These are phyloP conservation scores for Tilletiaria anomala DNA, from an alignment of 1,284 basidiomycete species.

Conservation along the genomic window DNA sequence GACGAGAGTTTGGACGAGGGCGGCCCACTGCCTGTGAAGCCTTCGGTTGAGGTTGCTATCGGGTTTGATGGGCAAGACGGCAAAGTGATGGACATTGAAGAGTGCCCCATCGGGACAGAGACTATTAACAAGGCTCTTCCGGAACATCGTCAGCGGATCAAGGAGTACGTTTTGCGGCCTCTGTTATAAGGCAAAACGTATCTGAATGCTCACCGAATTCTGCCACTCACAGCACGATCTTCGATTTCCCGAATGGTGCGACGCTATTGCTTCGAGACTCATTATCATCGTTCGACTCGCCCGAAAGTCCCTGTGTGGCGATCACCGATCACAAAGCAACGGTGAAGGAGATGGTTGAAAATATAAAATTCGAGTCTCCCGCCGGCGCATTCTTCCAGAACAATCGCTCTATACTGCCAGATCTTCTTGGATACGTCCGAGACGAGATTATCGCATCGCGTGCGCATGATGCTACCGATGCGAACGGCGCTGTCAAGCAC, in stretches of 20 bases:
- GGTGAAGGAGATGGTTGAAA: conserved; percentile 71
- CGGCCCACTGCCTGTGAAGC: background rate
- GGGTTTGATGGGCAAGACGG: conserved; percentile 74
- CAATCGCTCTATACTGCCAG: conserved; percentile 79
- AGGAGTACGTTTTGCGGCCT: conserved; percentile 47
- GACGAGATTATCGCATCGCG: conserved; percentile 10
- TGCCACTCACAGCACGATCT: conserved; percentile 51
- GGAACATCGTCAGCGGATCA: conserved; percentile 53
- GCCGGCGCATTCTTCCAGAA: conserved; percentile 89
- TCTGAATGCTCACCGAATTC: conserved; percentile 3
- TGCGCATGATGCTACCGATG: background rate
- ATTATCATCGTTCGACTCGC: conserved; percentile 40
- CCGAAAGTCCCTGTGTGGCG: conserved; percentile 14
- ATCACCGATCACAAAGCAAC: conserved; percentile 67
- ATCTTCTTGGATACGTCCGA: conserved; percentile 66
- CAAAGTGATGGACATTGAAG: conserved; percentile 82
- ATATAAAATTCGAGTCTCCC: conserved; percentile 69
- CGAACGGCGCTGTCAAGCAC: conserved; percentile 2
- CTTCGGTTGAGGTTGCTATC: conserved; percentile 54
- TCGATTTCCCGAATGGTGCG: conserved; percentile 71
- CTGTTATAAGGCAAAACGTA: conserved; percentile 1
- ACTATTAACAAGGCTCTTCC: conserved; percentile 60
- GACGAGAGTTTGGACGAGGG: conserved; percentile 38
- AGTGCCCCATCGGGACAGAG: conserved; percentile 80
- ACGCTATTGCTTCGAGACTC: conserved; percentile 85